phyloP scores from a whole-genome alignment of 768 basidiomycete genomes.

The Sporobolomyces phaffii region DNA sequence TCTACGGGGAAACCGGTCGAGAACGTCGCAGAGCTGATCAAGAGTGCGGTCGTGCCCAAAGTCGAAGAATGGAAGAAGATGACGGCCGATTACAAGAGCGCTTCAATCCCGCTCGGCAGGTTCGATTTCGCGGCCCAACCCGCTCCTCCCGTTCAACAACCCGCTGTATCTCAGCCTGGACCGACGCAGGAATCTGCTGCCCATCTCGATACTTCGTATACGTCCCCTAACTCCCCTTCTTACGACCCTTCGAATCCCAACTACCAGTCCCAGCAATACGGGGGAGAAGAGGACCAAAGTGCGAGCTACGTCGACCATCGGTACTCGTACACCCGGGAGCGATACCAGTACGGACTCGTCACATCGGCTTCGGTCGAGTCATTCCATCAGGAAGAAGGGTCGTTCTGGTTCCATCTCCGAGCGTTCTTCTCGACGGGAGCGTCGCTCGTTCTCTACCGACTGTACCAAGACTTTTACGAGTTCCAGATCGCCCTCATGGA shows the following conservation, averaged over 20 bases:
- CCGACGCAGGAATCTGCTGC: conserved; percentile 13
- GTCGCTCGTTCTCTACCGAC: conserved; percentile 78
- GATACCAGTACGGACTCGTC: conserved; percentile 58
- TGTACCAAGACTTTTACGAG: conserved; percentile 97
- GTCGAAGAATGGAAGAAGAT: conserved; percentile 99
- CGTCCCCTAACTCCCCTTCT: background rate
- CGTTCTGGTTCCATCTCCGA: conserved; percentile 95
- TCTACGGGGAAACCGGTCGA: conserved; percentile 67
- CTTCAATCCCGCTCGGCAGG: conserved; percentile 87
- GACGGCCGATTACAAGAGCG: conserved; percentile 90
- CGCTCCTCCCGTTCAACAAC: conserved; percentile 50
- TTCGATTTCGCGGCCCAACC: conserved; percentile 55
- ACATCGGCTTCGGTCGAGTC: conserved; percentile 83
- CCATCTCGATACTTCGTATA: background rate
- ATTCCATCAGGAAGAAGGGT: conserved; percentile 93
- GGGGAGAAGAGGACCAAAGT: background rate
- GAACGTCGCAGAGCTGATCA: conserved; percentile 71
- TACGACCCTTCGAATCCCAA: background rate
- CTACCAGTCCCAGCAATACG: background rate
- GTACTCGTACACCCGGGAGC: conserved; percentile 37
- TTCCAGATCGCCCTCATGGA: conserved; percentile 87
- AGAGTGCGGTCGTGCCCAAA: conserved; percentile 78
- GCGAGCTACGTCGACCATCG: conserved; percentile 21
- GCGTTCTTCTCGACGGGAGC: conserved; percentile 62
- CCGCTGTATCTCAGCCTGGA: conserved; percentile 46